These are phyloP conservation scores for Botrytis fabae DNA, from an alignment of 2,329 filamentous ascomycete genomes.

Conservation along the genomic window DNA sequence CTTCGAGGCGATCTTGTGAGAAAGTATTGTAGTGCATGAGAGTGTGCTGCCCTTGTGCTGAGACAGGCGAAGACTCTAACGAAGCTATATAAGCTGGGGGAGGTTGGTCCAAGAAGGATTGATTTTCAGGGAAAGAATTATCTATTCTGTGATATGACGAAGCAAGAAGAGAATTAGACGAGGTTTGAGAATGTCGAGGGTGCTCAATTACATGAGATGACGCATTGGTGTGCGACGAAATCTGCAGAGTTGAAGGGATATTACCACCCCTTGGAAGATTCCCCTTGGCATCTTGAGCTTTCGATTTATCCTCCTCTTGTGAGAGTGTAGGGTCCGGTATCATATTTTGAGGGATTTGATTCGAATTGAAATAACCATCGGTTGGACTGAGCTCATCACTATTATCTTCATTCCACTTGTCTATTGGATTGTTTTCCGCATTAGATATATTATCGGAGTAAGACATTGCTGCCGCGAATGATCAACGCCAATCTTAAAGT, in stretches of 20 bases:
- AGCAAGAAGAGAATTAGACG: background rate
- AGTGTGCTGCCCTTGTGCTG: constrained; percentile 14
- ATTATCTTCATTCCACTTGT: background rate
- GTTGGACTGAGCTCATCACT: constrained; percentile 37
- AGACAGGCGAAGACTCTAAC: constrained; percentile 5
- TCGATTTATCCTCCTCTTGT: background rate
- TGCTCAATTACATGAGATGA: constrained; percentile 12
- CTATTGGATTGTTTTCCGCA: constrained; percentile 29
- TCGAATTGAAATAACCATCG: constrained; percentile 39
- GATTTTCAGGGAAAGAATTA: constrained; percentile 1
- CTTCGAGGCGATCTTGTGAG: constrained; percentile 32
- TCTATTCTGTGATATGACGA: background rate
- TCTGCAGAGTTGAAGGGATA: background rate
- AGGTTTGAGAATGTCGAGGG: background rate
- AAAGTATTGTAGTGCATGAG: constrained; percentile 35
- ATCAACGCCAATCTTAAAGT: background rate
- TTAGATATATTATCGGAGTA: constrained; percentile 35
- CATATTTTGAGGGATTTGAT: constrained; percentile 25
- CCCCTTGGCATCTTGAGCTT: background rate
- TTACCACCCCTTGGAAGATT: background rate
- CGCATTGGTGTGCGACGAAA: background rate
- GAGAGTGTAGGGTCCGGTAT: constrained; percentile 7
- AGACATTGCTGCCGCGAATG: background rate
- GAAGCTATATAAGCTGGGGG: constrained; percentile 35
- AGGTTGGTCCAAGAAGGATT: constrained; percentile 26